phyloP scores from a whole-genome alignment of 495 filamentous ascomycete genomes.

The Schizothecium vesticola region DNA sequence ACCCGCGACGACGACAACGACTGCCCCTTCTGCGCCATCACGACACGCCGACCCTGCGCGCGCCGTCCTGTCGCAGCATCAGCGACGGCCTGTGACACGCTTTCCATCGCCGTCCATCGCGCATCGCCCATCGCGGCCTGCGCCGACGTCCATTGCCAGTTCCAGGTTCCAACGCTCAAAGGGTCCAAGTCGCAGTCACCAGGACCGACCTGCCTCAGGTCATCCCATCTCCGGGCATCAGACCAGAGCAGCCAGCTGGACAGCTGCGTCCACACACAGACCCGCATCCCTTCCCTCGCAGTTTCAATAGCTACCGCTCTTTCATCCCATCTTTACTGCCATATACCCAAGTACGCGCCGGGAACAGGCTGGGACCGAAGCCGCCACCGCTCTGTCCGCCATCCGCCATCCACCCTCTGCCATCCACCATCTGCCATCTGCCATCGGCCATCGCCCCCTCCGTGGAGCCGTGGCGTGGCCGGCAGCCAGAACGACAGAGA shows the following conservation, averaged over 20 bases:
- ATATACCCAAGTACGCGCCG: too few relatives aligned
- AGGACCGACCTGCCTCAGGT: too few relatives aligned
- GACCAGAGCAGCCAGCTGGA: too few relatives aligned
- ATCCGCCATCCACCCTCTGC: too few relatives aligned
- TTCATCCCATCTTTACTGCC: too few relatives aligned
- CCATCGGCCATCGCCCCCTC: not conserved
- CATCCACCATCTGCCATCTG: not conserved
- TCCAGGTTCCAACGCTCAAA: not conserved
- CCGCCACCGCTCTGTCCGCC: not conserved
- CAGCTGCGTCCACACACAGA: too few relatives aligned
- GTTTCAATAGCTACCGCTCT: too few relatives aligned
- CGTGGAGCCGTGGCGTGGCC: not conserved
- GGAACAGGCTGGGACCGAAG: not conserved
- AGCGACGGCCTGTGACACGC: not conserved
- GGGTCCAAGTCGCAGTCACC: too few relatives aligned
- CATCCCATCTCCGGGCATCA: too few relatives aligned
- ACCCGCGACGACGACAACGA: slow-evolving; percentile 3
- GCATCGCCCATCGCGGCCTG: not conserved
- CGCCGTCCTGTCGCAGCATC: not conserved
- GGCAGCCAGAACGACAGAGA: not conserved
- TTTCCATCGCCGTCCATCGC: not conserved
- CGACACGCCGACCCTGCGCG: not conserved
- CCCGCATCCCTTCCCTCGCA: too few relatives aligned
- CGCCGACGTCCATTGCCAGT: not conserved
- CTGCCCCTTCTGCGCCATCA: slow-evolving; percentile 3